phyloP scores from a whole-genome alignment of 2,329 filamentous ascomycete genomes.

The Neonectria coccinea region DNA sequence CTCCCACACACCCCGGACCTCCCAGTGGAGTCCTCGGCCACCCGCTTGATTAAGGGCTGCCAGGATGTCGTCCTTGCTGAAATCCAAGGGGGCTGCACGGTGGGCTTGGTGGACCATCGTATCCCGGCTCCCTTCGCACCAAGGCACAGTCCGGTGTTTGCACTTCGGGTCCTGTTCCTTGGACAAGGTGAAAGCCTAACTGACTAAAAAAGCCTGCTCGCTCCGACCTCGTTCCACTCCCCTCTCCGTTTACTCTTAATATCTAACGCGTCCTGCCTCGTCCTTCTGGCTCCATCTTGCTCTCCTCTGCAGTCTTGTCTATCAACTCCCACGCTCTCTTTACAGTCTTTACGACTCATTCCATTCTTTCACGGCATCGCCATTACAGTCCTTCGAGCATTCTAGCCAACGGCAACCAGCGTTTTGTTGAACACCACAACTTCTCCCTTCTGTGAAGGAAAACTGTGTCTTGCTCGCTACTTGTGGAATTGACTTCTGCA shows the following conservation, averaged over 20 bases:
- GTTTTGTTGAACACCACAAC: constrained; percentile 34
- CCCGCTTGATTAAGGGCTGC: constrained; percentile 31
- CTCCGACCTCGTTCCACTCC: constrained; percentile 36
- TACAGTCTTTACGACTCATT: constrained; percentile 45
- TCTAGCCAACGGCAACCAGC: constrained; percentile 33
- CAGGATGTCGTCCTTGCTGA: constrained; percentile 29
- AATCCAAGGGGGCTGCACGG: constrained; percentile 40
- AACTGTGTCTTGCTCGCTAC: constrained; percentile 48
- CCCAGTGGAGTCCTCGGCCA: constrained; percentile 27
- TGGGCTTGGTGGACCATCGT: constrained; percentile 34
- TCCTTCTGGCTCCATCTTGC: constrained; percentile 29
- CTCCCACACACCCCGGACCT: not conserved
- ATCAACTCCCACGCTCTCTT: constrained; percentile 41
- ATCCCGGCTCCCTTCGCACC: constrained; percentile 32
- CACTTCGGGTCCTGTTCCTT: constrained; percentile 39
- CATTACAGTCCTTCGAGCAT: constrained; percentile 48
- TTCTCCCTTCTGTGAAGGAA: constrained; percentile 45
- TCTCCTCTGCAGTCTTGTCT: constrained; percentile 38
- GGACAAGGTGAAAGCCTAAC: constrained; percentile 29
- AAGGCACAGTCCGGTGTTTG: constrained; percentile 44
- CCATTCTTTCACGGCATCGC: constrained; percentile 45
- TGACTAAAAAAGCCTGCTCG: constrained; percentile 41
- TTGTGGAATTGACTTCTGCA: constrained; percentile 51
- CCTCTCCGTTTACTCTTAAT: constrained; percentile 44
- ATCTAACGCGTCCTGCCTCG: constrained; percentile 44